Conservation (phyloP, 2,329 filamentous ascomycete genomes). For the Ophiostoma sp. region DNA sequence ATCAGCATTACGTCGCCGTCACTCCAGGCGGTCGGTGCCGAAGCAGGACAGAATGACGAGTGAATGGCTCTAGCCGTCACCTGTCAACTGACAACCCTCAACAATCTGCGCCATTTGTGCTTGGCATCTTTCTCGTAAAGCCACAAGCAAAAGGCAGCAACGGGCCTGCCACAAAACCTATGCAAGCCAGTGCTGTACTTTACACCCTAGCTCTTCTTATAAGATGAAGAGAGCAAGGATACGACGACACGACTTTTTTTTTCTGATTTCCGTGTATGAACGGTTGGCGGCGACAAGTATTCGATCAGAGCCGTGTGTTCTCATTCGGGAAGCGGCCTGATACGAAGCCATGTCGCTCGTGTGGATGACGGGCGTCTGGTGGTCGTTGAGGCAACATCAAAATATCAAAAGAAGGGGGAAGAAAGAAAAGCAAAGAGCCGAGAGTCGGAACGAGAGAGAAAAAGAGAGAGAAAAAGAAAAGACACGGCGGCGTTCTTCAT, state of each 20-base stretch:
- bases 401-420: neutral
- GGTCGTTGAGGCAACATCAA: neutral
- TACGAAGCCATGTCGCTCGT: neutral
- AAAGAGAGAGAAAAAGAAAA: neutral
- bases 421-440: neutral
- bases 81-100: neutral
- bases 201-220: neutral
- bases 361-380: neutral
- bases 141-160: neutral
- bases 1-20: slow-evolving; percentile 26
- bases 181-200: slow-evolving; percentile 2
- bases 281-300: neutral
- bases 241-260: slow-evolving; percentile 15
- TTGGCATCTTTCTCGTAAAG: neutral
- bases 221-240: neutral
- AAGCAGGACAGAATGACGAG: slow-evolving; percentile 19
- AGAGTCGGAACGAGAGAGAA: too few relatives aligned
- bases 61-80: neutral
- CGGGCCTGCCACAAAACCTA: neutral
- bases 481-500: neutral
- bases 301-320: neutral
- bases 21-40: slow-evolving; percentile 21
- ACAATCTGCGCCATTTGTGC: neutral
- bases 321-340: neutral
- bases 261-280: neutral